phyloP scores from a whole-genome alignment of 176 grass and related monocot genomes.

The Carex kokanica region DNA sequence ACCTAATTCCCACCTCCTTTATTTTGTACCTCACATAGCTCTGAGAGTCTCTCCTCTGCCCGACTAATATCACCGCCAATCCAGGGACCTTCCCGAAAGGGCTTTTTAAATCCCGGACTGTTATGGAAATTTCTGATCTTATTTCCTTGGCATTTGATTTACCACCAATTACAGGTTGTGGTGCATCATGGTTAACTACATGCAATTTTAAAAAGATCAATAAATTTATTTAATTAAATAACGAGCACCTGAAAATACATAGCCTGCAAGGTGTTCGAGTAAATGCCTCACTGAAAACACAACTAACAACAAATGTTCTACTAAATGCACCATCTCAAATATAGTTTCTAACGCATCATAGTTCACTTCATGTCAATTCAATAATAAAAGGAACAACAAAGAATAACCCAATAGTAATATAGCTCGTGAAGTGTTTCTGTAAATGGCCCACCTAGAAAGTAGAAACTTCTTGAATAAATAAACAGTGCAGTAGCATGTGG shows the following conservation, averaged over 20 bases:
- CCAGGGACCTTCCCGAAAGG: no score
- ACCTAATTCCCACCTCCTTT: no score
- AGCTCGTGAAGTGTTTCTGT: not conserved
- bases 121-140: no score
- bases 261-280: not conserved
- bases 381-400: not conserved
- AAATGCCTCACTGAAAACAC: not conserved
- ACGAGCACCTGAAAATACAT: not conserved
- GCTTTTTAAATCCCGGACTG: no score
- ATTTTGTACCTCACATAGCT: no score
- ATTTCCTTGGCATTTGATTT: no score
- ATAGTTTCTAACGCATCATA: not conserved
- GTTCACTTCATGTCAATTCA: not conserved
- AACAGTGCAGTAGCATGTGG: not conserved
- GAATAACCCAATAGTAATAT: not conserved
- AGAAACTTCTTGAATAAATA: not conserved
- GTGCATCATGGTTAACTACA: constrained; percentile 34
- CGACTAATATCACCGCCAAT: no score
- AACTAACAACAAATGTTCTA: not conserved
- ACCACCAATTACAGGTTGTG: constrained; percentile 59
- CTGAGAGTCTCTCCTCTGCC: no score
- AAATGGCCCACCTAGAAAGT: not conserved
- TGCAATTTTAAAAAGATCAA: not conserved
- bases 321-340: not conserved
- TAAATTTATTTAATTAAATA: not conserved